A percentile compares a stretch with the other conserved stretches of the same genome.
phyloP scores from a whole-genome alignment of 139 green algal species.

The Chlorella sorokiniana region DNA sequence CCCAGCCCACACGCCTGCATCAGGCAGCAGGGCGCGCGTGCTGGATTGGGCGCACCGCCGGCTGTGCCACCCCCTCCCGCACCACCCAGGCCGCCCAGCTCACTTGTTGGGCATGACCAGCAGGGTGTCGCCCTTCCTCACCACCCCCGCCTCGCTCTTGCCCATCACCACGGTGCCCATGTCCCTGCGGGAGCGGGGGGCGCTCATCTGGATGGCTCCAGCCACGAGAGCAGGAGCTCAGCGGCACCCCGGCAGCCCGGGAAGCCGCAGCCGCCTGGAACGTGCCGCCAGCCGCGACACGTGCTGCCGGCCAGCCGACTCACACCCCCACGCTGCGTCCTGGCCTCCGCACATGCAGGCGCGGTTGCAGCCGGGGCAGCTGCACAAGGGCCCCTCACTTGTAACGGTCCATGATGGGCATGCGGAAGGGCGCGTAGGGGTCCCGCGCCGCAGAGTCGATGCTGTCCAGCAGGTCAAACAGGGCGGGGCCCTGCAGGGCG shows the following conservation, averaged over 20 bases:
- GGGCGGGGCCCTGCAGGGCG: slow-evolving; percentile 61
- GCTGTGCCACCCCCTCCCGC: background rate
- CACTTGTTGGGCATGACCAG: slow-evolving; percentile 97
- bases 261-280: no score
- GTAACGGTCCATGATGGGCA: slow-evolving; percentile 98
- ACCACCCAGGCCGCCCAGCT: background rate
- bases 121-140: slow-evolving; percentile 80
- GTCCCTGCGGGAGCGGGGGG: slow-evolving; percentile 50
- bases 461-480: slow-evolving; percentile 93
- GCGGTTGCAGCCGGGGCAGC: no score
- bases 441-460: slow-evolving; percentile 74
- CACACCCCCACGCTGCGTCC: background rate
- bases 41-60: no score
- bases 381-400: no score
- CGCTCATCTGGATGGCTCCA: no score
- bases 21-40: no score
- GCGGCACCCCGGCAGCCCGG: background rate
- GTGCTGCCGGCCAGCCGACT: background rate
- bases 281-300: background rate
- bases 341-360: no score
- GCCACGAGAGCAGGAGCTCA: background rate
- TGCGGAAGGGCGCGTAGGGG: slow-evolving; percentile 77
- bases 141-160: slow-evolving; percentile 93
- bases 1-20: no score
- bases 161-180: slow-evolving; percentile 99